phyloP scores from a whole-genome alignment of 208 protist species.

The Leishmania turanica region DNA sequence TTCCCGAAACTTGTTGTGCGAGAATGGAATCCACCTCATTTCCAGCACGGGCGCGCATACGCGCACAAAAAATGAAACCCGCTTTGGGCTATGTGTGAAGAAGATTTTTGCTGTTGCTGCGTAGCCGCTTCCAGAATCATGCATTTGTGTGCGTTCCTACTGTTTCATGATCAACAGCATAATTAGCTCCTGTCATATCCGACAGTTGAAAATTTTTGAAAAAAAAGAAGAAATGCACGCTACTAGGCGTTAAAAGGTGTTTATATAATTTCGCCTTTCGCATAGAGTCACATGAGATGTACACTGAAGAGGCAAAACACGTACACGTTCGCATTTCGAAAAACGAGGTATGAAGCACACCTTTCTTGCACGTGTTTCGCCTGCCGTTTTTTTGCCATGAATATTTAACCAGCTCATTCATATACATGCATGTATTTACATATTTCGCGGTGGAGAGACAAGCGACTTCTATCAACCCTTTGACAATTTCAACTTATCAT shows the following conservation, averaged over 20 bases:
- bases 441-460: neutral
- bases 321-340: neutral
- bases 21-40: conserved; percentile 80
- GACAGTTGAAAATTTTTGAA: no score
- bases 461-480: neutral
- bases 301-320: neutral
- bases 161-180: neutral
- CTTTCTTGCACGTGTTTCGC: no score
- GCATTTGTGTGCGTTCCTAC: neutral
- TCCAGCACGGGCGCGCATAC: conserved; percentile 70
- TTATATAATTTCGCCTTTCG: neutral
- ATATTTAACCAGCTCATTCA: neutral
- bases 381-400: neutral
- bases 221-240: neutral
- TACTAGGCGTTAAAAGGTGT: neutral
- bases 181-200: neutral
- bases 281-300: neutral
- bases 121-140: neutral
- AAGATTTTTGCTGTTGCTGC: neutral
- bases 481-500: neutral
- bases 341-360: neutral
- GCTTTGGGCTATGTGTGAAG: neutral
- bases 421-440: neutral
- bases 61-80: conserved; percentile 3
- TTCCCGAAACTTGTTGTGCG: conserved; percentile 77